These are phyloP conservation scores for Wickerhamomyces subpelliculosus DNA, from an alignment of 805 yeast genomes.

Conservation along the genomic window DNA sequence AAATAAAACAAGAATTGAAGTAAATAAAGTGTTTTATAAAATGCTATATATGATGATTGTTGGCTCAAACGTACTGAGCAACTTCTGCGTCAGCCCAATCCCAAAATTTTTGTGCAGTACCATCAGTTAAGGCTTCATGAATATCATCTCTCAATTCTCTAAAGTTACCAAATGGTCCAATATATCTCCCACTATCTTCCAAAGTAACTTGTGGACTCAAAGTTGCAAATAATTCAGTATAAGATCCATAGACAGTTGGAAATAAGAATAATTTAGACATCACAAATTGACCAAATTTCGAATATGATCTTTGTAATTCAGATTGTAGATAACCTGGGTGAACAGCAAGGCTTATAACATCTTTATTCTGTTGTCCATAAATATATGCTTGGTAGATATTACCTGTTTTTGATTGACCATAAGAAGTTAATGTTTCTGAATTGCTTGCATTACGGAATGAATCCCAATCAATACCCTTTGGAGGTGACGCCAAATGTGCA, in stretches of 20 bases:
- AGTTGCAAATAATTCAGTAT: conserved; percentile 37
- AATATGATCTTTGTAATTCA: conserved; percentile 28
- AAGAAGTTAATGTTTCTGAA: conserved; percentile 1
- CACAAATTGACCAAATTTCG: background rate
- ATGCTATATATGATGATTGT: background rate
- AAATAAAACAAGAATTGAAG: no score
- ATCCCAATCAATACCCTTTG: conserved; percentile 28
- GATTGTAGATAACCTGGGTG: conserved; percentile 37
- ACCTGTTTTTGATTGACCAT: conserved; percentile 40
- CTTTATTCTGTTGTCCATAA: conserved; percentile 27
- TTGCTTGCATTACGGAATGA: conserved; percentile 13
- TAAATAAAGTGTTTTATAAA: no score
- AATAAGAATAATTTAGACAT: background rate
- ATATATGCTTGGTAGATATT: conserved; percentile 28
- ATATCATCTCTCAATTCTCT: conserved; percentile 32
- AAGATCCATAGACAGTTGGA: conserved; percentile 30
- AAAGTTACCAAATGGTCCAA: conserved; percentile 36
- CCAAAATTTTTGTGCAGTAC: conserved; percentile 28
- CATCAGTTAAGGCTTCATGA: conserved; percentile 23
- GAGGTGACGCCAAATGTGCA: conserved; percentile 26
- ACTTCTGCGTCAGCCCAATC: conserved; percentile 25
- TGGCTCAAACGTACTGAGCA: conserved; percentile 1
- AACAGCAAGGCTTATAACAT: conserved; percentile 27
- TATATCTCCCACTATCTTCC: conserved; percentile 27
- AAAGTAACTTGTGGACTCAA: conserved; percentile 30